Conservation (phyloP, 345 rosid genomes). For the Dipteronia dyeriana region DNA sequence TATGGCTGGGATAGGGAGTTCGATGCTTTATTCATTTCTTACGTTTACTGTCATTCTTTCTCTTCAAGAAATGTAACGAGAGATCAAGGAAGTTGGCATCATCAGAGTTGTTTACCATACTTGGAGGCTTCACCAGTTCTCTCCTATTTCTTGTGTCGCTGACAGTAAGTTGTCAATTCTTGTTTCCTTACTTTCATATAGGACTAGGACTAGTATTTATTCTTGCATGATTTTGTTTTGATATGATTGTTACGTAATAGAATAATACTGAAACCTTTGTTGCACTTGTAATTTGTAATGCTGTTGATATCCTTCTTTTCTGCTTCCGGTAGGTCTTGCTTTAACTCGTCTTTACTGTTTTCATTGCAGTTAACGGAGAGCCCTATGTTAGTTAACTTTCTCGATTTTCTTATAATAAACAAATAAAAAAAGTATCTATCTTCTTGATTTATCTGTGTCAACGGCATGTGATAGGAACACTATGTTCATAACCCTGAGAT, state of each 20-base stretch:
- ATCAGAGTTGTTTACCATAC: conserved; percentile 72
- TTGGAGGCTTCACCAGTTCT: conserved; percentile 87
- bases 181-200: background rate
- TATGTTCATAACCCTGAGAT: background rate
- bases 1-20: conserved; percentile 82
- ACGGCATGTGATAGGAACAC: conserved; percentile 1
- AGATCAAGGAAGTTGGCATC: conserved; percentile 79
- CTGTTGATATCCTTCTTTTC: background rate
- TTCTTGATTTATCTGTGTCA: background rate
- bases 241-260: background rate
- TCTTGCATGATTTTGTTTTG: background rate
- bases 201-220: background rate
- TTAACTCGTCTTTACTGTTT: background rate
- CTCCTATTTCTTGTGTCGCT: conserved; percentile 71
- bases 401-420: too few species aligned
- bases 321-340: background rate
- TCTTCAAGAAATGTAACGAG: conserved; percentile 71
- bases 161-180: conserved; percentile 46
- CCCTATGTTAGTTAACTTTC: background rate
- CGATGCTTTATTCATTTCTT: conserved; percentile 69
- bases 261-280: background rate
- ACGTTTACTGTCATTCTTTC: conserved; percentile 69
- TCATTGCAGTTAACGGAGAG: background rate
- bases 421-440: too few species aligned
- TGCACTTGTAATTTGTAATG: background rate